These are phyloP conservation scores for Starmerella floricola DNA, from an alignment of 805 yeast species.

Conservation along the genomic window DNA sequence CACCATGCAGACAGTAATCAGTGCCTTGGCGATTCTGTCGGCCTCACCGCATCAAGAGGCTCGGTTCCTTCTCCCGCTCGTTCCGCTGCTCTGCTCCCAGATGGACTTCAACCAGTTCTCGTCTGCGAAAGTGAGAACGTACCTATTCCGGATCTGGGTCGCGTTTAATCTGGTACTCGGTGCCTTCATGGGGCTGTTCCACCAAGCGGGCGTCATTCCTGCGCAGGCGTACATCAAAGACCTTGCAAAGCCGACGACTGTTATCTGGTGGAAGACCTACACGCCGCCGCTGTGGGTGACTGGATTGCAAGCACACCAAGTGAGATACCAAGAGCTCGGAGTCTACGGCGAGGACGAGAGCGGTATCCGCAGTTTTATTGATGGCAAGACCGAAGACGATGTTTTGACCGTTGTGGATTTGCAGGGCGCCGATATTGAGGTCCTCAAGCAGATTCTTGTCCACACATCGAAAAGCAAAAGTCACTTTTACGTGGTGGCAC, in stretches of 20 bases:
- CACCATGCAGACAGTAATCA: conserved; percentile 46
- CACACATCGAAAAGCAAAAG: background rate
- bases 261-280: conserved; percentile 89
- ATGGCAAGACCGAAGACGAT: background rate
- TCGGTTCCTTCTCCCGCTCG: conserved; percentile 68
- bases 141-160: conserved; percentile 38
- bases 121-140: conserved; percentile 16
- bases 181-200: conserved; percentile 62
- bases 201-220: conserved; percentile 82
- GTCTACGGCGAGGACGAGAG: conserved; percentile 3
- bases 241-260: conserved; percentile 26
- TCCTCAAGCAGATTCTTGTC: conserved; percentile 24
- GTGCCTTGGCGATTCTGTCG: conserved; percentile 56
- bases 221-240: conserved; percentile 34
- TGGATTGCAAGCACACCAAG: conserved; percentile 26
- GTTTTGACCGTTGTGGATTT: conserved; percentile 33
- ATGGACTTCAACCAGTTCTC: conserved; percentile 27
- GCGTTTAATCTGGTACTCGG: conserved; percentile 50
- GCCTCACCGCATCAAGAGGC: conserved; percentile 83
- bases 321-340: conserved; percentile 21
- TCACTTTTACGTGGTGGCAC: conserved; percentile 31
- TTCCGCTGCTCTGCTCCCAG: conserved; percentile 58
- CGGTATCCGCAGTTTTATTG: background rate
- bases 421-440: conserved; percentile 35
- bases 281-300: conserved; percentile 86